phyloP scores from a whole-genome alignment of 2,329 filamentous ascomycete species.

The Dactylellina leptospora region DNA sequence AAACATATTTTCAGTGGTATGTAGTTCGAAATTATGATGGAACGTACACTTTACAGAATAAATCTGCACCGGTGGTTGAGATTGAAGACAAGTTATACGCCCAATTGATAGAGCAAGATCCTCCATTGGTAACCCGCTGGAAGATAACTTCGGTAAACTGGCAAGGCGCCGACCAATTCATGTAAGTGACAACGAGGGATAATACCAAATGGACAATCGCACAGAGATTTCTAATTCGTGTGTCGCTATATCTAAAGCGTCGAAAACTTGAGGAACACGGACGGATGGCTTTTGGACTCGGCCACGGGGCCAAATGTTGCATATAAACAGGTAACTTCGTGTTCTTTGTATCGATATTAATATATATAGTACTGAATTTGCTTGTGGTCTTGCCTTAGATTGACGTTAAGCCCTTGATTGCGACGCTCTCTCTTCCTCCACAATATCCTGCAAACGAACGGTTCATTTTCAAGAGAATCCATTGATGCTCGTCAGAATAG shows the following conservation, averaged over 20 bases:
- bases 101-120: constrained; percentile 6
- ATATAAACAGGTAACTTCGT: constrained; percentile 23
- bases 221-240: too few species aligned
- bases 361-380: not conserved
- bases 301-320: not conserved
- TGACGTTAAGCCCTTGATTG: constrained; percentile 26
- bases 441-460: constrained; percentile 27
- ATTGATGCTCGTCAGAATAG: not conserved
- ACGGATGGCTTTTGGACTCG: constrained; percentile 17
- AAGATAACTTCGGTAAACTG: constrained; percentile 27
- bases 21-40: constrained; percentile 33
- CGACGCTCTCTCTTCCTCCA: constrained; percentile 18
- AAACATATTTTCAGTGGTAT: constrained; percentile 13
- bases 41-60: constrained; percentile 35
- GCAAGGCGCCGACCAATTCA: constrained; percentile 29
- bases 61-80: constrained; percentile 2
- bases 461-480: constrained; percentile 32
- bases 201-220: too few species aligned
- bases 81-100: constrained; percentile 28
- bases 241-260: constrained; percentile 15
- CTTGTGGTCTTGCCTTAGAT: constrained; percentile 10
- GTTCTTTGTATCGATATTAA: not conserved
- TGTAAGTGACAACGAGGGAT: too few species aligned
- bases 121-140: constrained; percentile 33
- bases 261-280: constrained; percentile 8